These are phyloP conservation scores for Pseudohalonectria lignicola DNA, from an alignment of 2,329 filamentous ascomycete genomes.

Conservation along the genomic window DNA sequence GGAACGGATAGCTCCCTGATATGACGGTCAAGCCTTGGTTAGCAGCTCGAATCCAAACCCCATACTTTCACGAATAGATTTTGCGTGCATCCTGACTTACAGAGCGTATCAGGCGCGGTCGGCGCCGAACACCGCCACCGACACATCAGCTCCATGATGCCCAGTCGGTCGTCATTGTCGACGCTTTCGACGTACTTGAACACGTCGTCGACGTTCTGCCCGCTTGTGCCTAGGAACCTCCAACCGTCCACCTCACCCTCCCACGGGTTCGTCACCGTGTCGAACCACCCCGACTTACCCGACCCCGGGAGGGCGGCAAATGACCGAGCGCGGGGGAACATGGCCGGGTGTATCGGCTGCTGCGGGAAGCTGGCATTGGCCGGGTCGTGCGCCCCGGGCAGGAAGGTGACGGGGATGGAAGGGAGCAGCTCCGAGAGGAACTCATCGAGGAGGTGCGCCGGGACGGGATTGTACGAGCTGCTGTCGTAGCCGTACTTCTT, in stretches of 20 bases:
- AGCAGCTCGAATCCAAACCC: no score
- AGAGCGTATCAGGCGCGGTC: slow-evolving; percentile 90
- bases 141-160: slow-evolving; percentile 91
- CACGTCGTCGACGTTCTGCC: slow-evolving; percentile 89
- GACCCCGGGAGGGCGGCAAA: slow-evolving; percentile 31
- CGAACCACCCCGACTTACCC: slow-evolving; percentile 55
- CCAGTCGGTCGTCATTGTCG: slow-evolving; percentile 53
- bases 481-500: slow-evolving; percentile 96
- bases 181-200: slow-evolving; percentile 79
- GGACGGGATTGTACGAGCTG: slow-evolving; percentile 74
- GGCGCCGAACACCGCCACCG: slow-evolving; percentile 86
- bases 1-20: slow-evolving; percentile 91
- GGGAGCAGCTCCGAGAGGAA: slow-evolving; percentile 76
- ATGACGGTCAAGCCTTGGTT: background rate
- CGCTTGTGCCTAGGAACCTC: slow-evolving; percentile 74
- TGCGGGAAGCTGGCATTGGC: slow-evolving; percentile 86
- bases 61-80: no score
- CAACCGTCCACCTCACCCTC: slow-evolving; percentile 85
- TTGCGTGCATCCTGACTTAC: no score
- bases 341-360: slow-evolving; percentile 83
- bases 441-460: slow-evolving; percentile 71
- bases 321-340: slow-evolving; percentile 67
- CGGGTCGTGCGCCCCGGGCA: slow-evolving; percentile 77
- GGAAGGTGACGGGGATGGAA: slow-evolving; percentile 75
- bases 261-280: slow-evolving; percentile 87